phyloP scores from a whole-genome alignment of 768 basidiomycete genomes.

The Hypholoma sublateritium region DNA sequence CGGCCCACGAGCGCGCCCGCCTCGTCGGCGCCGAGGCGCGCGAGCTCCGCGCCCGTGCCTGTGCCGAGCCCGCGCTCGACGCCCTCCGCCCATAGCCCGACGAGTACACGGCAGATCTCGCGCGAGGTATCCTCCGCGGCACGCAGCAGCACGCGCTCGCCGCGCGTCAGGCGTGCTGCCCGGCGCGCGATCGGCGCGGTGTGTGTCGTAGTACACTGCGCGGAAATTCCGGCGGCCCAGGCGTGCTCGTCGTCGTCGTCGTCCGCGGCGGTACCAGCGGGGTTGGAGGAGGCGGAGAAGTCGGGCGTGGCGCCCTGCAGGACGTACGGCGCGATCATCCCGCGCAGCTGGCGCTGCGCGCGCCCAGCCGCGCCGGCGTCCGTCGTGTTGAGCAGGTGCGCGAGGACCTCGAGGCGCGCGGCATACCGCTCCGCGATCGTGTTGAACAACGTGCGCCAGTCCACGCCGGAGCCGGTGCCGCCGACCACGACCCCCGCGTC shows the following conservation, averaged over 20 bases:
- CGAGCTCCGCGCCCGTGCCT: neutral
- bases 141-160: constrained; percentile 28
- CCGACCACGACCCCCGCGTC: constrained; percentile 16
- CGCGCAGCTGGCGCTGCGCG: constrained; percentile 26
- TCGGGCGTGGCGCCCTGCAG: constrained; percentile 19
- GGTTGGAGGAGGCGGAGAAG: neutral
- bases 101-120: constrained; percentile 47
- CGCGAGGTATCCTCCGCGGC: constrained; percentile 33
- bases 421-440: constrained; percentile 41
- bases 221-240: constrained; percentile 37
- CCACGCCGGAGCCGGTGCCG: constrained; percentile 22
- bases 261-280: neutral
- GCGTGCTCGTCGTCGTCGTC: constrained; percentile 6
- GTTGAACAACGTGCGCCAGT: constrained; percentile 40
- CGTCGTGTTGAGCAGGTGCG: constrained; percentile 31
- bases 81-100: constrained; percentile 48
- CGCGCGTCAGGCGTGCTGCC: constrained; percentile 19
- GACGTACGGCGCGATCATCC: constrained; percentile 33
- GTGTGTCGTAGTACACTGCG: constrained; percentile 32
- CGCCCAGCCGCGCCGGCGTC: constrained; percentile 10
- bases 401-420: constrained; percentile 39
- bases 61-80: constrained; percentile 20
- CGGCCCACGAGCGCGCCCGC: neutral
- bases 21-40: constrained; percentile 7
- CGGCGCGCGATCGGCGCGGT: constrained; percentile 21